These are phyloP conservation scores for Eleusine indica DNA, from an alignment of 176 grass and related monocot genomes.

Conservation along the genomic window DNA sequence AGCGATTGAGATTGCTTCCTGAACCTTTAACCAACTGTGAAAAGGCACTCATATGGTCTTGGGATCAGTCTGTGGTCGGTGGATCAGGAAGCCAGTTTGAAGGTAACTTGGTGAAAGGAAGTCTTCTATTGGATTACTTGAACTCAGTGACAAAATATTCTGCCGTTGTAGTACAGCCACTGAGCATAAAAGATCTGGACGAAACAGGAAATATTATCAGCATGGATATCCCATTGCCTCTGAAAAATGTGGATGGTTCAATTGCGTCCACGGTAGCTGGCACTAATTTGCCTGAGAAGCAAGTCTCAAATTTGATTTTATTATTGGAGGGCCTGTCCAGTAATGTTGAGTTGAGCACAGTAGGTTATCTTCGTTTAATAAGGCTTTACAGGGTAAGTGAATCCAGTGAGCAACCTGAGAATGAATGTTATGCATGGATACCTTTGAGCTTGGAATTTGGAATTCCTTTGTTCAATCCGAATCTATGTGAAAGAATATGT, in stretches of 20 bases:
- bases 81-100: constrained; percentile 76
- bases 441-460: constrained; percentile 91
- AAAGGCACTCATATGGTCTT: constrained; percentile 91
- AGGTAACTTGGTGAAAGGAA: constrained; percentile 82
- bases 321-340: constrained; percentile 64
- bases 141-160: constrained; percentile 88
- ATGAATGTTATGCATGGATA: constrained; percentile 72
- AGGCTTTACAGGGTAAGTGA: constrained; percentile 66
- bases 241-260: constrained; percentile 76
- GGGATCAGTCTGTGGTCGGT: constrained; percentile 75
- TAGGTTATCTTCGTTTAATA: constrained; percentile 82
- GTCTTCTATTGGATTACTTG: constrained; percentile 72
- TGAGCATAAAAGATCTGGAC: constrained; percentile 80
- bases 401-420: constrained; percentile 25
- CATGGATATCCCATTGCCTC: constrained; percentile 66
- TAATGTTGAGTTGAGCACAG: constrained; percentile 61
- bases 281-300: constrained; percentile 34
- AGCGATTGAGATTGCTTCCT: constrained; percentile 70
- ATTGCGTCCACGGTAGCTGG: constrained; percentile 37
- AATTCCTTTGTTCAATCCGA: constrained; percentile 87
- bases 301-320: constrained; percentile 53
- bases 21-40: constrained; percentile 78
- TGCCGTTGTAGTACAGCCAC: constrained; percentile 77
- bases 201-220: constrained; percentile 67
- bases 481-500: constrained; percentile 81